Base-by-base conservation (phyloP, 257 asterid genomes). In the Lycium barbarum region DNA sequence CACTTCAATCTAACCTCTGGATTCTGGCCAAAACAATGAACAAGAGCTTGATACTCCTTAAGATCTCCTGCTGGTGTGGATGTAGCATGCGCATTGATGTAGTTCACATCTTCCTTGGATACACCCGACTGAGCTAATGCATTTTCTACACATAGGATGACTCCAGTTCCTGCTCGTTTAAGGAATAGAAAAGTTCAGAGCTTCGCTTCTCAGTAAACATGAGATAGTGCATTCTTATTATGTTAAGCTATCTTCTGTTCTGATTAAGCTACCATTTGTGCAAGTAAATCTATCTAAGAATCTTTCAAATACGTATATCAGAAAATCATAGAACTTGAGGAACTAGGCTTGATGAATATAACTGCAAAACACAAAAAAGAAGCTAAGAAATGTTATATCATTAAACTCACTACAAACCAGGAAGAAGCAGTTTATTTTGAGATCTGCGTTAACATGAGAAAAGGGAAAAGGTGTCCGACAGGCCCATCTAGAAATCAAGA, bases 21-120 rank as follows among this genome's bases (percentile, higher is more conserved):
- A 88, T 96, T 96, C 89, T 94, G 89, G 85, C 98, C 97, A 87
- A 96, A 95, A 91, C 98, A 96, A 86, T 79, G 93, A 81, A 87
- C 76, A 83, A 96, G 97, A 14, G 99, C 99, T 85, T 92, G 94
- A 84, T 93, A 93, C 88, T 96, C 99, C 92, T 93, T 94, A 35
- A 96, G 90, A 90, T 96, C 99, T 18, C 98, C 99, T 51, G 97
- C 97, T 84, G 92, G 97, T 83, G 99, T 96, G 82, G 99, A 96
- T 72, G 99, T 95, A 83, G 99, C 99, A 85, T 96, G 99, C 45
- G 99, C 99, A 90, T 96, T 96, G 79, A 96, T 94, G 81, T 96
- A 96, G 89, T 96, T 96, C 81, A 96, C 97, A 79, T 96, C 98
- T 91, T 93, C 95, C 90, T 82, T 93, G 62, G 97, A 66, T 84